Conservation (phyloP, 768 basidiomycete species). For the Kwoniella bestiolae region DNA sequence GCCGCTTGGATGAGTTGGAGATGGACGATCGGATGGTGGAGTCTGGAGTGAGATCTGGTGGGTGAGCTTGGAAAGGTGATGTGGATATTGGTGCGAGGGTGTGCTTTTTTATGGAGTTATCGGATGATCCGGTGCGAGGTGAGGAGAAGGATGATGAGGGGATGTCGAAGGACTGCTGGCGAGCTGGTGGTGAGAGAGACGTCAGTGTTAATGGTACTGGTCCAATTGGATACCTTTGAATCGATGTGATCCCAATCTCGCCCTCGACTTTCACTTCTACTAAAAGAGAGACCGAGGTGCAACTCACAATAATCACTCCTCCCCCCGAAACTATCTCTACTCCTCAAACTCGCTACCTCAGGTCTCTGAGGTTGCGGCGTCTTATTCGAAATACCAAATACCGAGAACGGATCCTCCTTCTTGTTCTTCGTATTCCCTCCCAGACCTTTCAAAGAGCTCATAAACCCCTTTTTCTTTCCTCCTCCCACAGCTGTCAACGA, state of each 20-base stretch:
- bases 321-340: constrained; percentile 16
- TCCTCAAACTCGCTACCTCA: constrained; percentile 12
- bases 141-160: constrained; percentile 13
- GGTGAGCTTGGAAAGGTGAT: constrained; percentile 24
- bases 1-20: constrained; percentile 11
- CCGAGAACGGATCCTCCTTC: constrained; percentile 14
- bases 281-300: too few relatives aligned
- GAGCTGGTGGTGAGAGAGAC: not conserved
- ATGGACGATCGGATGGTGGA: constrained; percentile 22
- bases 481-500: not conserved
- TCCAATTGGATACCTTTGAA: not conserved
- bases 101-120: constrained; percentile 15
- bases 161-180: constrained; percentile 20
- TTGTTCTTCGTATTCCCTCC: constrained; percentile 8
- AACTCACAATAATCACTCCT: constrained; percentile 23
- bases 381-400: not conserved
- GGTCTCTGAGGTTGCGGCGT: not conserved
- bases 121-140: constrained; percentile 8
- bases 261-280: too few relatives aligned
- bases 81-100: constrained; percentile 20
- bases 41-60: constrained; percentile 25
- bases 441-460: constrained; percentile 16
- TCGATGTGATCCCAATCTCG: not conserved
- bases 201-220: not conserved
- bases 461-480: constrained; percentile 25